Percentiles rank a stretch among this genome's conserved stretches.
Conservation (phyloP, 805 yeast genomes). For the Hanseniaspora guilliermondii region DNA sequence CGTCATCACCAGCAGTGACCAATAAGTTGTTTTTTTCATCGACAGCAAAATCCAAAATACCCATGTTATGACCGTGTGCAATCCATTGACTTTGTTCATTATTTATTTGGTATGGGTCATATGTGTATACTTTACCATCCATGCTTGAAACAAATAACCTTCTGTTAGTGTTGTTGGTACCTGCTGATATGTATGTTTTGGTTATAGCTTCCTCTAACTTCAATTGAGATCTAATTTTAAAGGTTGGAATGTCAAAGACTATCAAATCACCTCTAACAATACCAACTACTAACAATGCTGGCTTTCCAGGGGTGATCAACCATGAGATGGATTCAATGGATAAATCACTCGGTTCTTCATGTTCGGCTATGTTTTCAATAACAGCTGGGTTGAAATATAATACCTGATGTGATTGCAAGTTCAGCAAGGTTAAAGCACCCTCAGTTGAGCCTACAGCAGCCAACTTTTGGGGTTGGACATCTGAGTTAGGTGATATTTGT, state of each 20-base stretch:
- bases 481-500: slow-evolving; percentile 37
- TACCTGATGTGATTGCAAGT: slow-evolving; percentile 59
- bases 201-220: slow-evolving; percentile 75
- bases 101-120: slow-evolving; percentile 61
- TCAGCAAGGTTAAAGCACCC: slow-evolving; percentile 71
- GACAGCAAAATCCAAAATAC: slow-evolving; percentile 63
- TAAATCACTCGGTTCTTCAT: slow-evolving; percentile 45
- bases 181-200: slow-evolving; percentile 26
- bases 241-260: slow-evolving; percentile 68
- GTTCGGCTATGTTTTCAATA: slow-evolving; percentile 42
- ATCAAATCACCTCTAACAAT: slow-evolving; percentile 78
- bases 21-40: slow-evolving; percentile 39
- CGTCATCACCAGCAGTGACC: slow-evolving; percentile 94
- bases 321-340: slow-evolving; percentile 74
- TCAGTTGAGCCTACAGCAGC: slow-evolving; percentile 75
- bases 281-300: slow-evolving; percentile 70
- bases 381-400: slow-evolving; percentile 50
- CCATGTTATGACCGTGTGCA: slow-evolving; percentile 89
- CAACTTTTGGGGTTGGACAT: slow-evolving; percentile 19
- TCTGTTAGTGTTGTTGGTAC: slow-evolving; percentile 48
- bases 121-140: slow-evolving; percentile 75
- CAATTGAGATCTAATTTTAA: slow-evolving; percentile 70
- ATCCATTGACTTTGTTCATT: slow-evolving; percentile 40
- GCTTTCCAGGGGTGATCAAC: slow-evolving; percentile 38
- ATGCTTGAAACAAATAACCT: slow-evolving; percentile 56